Evolutionary conservation across 108 stramenopile species (phyloP).

Genomic region (Aurantiochytrium sp.): DNA sequence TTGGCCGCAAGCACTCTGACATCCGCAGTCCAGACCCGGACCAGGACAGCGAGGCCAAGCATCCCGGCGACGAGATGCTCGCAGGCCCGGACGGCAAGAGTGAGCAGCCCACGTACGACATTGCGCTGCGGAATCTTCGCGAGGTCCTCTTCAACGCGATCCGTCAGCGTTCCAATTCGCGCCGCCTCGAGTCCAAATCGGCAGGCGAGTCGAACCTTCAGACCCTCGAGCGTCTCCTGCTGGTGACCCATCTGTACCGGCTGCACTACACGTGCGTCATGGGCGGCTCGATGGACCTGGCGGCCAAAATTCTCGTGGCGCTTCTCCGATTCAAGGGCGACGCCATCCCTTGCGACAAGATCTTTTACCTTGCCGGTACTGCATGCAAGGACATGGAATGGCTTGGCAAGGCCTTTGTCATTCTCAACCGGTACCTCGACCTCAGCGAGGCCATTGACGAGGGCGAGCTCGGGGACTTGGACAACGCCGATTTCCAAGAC

Average conservation of each 20-base stretch:
- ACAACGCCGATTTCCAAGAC: constrained; percentile 60
- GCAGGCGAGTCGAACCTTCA: neutral
- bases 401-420: constrained; percentile 60
- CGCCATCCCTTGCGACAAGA: constrained; percentile 58
- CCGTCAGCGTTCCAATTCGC: neutral
- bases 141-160: constrained; percentile 48
- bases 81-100: neutral
- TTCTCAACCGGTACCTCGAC: constrained; percentile 68
- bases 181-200: neutral
- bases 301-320: constrained; percentile 44
- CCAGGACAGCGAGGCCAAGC: neutral
- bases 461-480: constrained; percentile 44
- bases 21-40: neutral
- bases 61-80: neutral
- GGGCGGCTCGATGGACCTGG: constrained; percentile 47
- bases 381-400: constrained; percentile 45
- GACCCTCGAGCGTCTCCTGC: constrained; percentile 51
- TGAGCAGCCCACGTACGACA: neutral
- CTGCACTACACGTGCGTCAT: constrained; percentile 33
- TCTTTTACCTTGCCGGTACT: constrained; percentile 56
- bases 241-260: constrained; percentile 52
- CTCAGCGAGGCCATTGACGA: constrained; percentile 69
- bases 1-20: neutral
- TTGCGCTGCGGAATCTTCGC: constrained; percentile 42
- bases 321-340: constrained; percentile 57